Evolutionary conservation across 495 filamentous ascomycete species (phyloP).

Genomic region (Chaetomidium leptoderma): DNA sequence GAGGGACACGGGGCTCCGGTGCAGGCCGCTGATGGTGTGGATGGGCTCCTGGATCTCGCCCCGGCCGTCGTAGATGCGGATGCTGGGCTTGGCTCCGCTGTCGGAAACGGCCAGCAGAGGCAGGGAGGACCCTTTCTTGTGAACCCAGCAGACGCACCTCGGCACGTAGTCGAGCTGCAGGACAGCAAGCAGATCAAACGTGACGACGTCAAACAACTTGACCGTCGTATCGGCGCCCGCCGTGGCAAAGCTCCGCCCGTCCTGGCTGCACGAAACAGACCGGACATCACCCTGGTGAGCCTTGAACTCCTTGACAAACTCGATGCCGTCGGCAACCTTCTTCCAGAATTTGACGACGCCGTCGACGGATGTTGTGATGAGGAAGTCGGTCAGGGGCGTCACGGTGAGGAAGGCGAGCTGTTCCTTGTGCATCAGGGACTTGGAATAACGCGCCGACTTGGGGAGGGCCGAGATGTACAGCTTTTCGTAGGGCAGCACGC

Average conservation of each 20-base stretch:
- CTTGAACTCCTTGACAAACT: constrained; percentile 97
- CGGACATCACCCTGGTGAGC: constrained; percentile 83
- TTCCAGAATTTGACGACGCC: constrained; percentile 99
- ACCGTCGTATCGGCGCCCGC: constrained; percentile 80
- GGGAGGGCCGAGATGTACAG: constrained; percentile 90
- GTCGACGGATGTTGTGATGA: constrained; percentile 89
- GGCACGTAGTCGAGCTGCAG: constrained; percentile 69
- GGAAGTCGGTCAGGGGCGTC: constrained; percentile 85
- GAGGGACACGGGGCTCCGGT: constrained; percentile 70
- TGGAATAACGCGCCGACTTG: constrained; percentile 77
- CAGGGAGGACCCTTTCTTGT: constrained; percentile 78
- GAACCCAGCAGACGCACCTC: constrained; percentile 86
- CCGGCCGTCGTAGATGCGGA: constrained; percentile 83
- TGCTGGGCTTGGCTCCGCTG: constrained; percentile 57
- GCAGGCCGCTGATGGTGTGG: constrained; percentile 68
- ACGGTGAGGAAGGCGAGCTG: constrained; percentile 81
- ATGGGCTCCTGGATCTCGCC: constrained; percentile 71
- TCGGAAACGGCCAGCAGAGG: constrained; percentile 89
- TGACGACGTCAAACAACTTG: constrained; percentile 94
- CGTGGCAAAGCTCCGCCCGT: constrained; percentile 92
- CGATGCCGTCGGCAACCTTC: constrained; percentile 82
- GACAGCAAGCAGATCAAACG: constrained; percentile 85
- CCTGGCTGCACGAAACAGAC: constrained; percentile 74
- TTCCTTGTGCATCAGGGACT: constrained; percentile 98
- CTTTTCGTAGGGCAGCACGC: constrained; percentile 89